Percentiles rank a stretch among this genome's conserved stretches.
Evolutionary conservation across 2,329 filamentous ascomycete species (phyloP).

Genomic region (Fusarium robinianum): DNA sequence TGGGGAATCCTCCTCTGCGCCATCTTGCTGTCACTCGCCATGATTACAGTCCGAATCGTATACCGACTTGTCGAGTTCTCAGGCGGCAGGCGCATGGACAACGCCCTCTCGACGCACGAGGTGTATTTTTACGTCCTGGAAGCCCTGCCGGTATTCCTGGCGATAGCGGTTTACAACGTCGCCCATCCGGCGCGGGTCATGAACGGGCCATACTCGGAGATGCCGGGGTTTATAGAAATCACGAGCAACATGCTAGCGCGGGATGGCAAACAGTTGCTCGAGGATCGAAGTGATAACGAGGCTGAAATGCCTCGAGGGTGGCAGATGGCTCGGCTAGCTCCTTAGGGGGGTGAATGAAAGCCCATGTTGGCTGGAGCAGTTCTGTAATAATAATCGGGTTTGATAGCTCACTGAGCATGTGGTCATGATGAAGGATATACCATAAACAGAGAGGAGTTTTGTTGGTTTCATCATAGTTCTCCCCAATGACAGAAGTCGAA

Average conservation of each 20-base stretch:
- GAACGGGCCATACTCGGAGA: slow-evolving; percentile 19
- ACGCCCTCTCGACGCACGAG: slow-evolving; percentile 41
- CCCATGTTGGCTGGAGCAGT: not conserved
- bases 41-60: slow-evolving; percentile 54
- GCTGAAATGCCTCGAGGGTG: slow-evolving; percentile 14
- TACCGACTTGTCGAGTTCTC: slow-evolving; percentile 59
- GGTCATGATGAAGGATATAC: too few relatives aligned
- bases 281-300: slow-evolving; percentile 22
- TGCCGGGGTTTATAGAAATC: slow-evolving; percentile 21
- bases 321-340: not conserved
- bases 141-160: slow-evolving; percentile 48
- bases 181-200: slow-evolving; percentile 45
- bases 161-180: slow-evolving; percentile 48
- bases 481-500: too few relatives aligned
- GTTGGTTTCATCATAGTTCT: too few relatives aligned
- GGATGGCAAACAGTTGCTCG: slow-evolving; percentile 19
- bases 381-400: too few relatives aligned
- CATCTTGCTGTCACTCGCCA: slow-evolving; percentile 43
- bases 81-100: slow-evolving; percentile 41
- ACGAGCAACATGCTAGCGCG: slow-evolving; percentile 13
- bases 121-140: slow-evolving; percentile 54
- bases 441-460: too few relatives aligned
- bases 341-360: not conserved
- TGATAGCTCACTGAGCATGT: too few relatives aligned
- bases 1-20: slow-evolving; percentile 32